Conservation (phyloP, 2,329 filamentous ascomycete genomes). For the Talaromyces sp. region DNA sequence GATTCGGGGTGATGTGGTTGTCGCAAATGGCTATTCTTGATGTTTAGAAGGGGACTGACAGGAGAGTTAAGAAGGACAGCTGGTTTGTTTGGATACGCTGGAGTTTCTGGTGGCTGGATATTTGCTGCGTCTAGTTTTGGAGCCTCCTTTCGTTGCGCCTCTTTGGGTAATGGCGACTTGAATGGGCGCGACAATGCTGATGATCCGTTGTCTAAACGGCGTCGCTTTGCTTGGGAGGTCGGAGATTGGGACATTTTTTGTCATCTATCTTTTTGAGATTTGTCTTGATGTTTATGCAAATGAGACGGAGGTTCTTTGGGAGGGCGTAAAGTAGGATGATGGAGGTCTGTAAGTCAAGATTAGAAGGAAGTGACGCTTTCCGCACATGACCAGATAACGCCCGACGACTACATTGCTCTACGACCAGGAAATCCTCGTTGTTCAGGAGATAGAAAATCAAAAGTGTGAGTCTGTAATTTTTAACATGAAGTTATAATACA, state of each 20-base stretch:
- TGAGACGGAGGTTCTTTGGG: not conserved
- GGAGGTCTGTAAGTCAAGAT: not conserved
- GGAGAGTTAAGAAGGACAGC: too few relatives aligned
- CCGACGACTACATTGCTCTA: constrained; percentile 1
- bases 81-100: not conserved
- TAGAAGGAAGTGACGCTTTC: not conserved
- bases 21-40: not conserved
- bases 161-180: constrained; percentile 60
- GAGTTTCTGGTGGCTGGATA: not conserved
- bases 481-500: not conserved
- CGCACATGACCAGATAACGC: constrained; percentile 8
- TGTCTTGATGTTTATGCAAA: not conserved
- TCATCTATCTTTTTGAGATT: not conserved
- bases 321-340: not conserved
- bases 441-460: not conserved
- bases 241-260: not conserved
- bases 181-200: constrained; percentile 65
- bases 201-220: constrained; percentile 55
- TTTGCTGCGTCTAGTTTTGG: not conserved
- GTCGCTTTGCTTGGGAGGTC: constrained; percentile 46
- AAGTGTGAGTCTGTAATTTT: not conserved
- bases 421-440: not conserved
- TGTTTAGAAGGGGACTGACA: not conserved
- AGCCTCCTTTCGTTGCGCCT: not conserved
- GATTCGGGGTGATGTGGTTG: constrained; percentile 10